Evolutionary conservation across 768 basidiomycete species (phyloP).

Genomic region (Tylopilus intermedius): DNA sequence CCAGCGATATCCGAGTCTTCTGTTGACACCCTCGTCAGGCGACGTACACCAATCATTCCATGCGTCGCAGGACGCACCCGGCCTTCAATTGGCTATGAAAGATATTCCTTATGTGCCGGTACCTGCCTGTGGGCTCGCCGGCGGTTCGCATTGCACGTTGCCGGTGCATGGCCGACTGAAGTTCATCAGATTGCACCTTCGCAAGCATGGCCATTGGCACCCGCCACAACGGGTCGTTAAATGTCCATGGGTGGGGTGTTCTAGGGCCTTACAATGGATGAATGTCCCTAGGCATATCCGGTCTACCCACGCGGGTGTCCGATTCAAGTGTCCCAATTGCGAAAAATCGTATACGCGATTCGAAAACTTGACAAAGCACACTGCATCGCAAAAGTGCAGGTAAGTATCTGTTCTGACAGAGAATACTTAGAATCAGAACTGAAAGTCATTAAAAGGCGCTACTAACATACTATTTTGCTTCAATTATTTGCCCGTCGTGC

Average conservation of each 20-base stretch:
- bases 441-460: too few relatives aligned
- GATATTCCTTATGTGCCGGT: neutral
- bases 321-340: conserved; percentile 7
- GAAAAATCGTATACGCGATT: conserved; percentile 6
- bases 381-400: neutral
- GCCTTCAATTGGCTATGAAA: too few relatives aligned
- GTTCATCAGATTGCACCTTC: conserved; percentile 14
- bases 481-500: too few relatives aligned
- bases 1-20: too few relatives aligned
- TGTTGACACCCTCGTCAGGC: too few relatives aligned
- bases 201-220: conserved; percentile 12
- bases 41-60: too few relatives aligned
- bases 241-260: conserved; percentile 16
- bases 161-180: conserved; percentile 1
- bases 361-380: conserved; percentile 1
- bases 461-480: too few relatives aligned
- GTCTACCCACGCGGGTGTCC: conserved; percentile 12
- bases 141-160: conserved; percentile 1
- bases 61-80: too few relatives aligned
- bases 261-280: conserved; percentile 7
- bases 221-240: neutral
- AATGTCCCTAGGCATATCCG: conserved; percentile 14
- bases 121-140: conserved; percentile 5
- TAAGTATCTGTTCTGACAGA: too few relatives aligned
- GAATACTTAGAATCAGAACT: too few relatives aligned